Evolutionary conservation across 495 filamentous ascomycete genomes (phyloP).

Genomic region (Lasiosphaeriaceae sp.): DNA sequence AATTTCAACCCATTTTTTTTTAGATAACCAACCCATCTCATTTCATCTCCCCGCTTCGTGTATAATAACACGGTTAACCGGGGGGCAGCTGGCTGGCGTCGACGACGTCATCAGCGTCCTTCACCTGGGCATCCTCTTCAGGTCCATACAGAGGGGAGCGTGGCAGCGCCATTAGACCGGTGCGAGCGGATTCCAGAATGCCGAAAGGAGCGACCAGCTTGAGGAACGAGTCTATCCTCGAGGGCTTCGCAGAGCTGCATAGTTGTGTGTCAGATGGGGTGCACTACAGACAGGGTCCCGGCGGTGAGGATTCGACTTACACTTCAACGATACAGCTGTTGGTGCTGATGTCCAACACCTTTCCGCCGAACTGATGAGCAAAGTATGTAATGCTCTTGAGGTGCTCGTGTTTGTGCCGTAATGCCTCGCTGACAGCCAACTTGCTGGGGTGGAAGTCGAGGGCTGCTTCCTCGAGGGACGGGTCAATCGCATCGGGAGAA

Average conservation of each 20-base stretch:
- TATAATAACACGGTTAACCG: constrained; percentile 53
- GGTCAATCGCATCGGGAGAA: constrained; percentile 31
- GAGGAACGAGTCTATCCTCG: constrained; percentile 93
- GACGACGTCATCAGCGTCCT: constrained; percentile 86
- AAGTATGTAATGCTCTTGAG: constrained; percentile 90
- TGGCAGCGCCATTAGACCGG: constrained; percentile 93
- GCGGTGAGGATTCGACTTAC: constrained; percentile 49
- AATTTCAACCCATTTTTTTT: constrained; percentile 11
- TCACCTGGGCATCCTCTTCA: constrained; percentile 68
- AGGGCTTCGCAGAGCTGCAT: constrained; percentile 81
- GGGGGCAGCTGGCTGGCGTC: constrained; percentile 91
- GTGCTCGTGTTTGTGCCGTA: constrained; percentile 96
- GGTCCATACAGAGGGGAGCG: constrained; percentile 79
- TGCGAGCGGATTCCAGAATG: constrained; percentile 90
- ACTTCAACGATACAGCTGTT: constrained; percentile 98
- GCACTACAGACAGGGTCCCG: neutral
- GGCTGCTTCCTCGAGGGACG: constrained; percentile 36
- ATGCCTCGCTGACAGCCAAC: constrained; percentile 77
- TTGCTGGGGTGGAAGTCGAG: constrained; percentile 81
- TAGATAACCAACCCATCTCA: constrained; percentile 12
- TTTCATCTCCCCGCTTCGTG: constrained; percentile 7
- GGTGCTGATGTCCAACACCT: constrained; percentile 94
- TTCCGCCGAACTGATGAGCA: constrained; percentile 95
- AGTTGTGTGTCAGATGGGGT: constrained; percentile 14
- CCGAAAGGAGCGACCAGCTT: constrained; percentile 95